phyloP scores from a whole-genome alignment of 2,329 filamentous ascomycete genomes.

The Bipolaris oryzae region DNA sequence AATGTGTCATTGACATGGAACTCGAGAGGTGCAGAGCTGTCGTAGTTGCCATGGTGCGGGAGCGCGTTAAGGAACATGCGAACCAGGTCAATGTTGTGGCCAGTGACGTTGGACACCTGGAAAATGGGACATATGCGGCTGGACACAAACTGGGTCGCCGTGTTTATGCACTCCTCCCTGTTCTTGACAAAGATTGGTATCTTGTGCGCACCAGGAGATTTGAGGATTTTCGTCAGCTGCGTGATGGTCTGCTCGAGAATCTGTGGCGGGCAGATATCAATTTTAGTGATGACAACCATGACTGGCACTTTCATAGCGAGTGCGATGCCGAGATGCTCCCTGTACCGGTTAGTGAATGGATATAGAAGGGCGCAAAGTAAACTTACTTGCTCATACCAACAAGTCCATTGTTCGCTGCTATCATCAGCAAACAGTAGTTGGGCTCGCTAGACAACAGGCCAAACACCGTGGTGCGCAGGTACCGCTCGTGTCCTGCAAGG shows the following conservation, averaged over 20 bases:
- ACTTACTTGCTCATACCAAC: slow-evolving; percentile 87
- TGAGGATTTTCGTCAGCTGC: slow-evolving; percentile 90
- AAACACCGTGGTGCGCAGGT: slow-evolving; percentile 94
- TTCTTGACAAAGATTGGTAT: slow-evolving; percentile 95
- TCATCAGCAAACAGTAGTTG: slow-evolving; percentile 97
- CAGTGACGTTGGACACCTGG: slow-evolving; percentile 97
- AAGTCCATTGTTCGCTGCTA: slow-evolving; percentile 95
- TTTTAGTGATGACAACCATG: slow-evolving; percentile 97
- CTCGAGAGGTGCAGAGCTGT: slow-evolving; percentile 82
- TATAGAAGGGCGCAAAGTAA: background rate
- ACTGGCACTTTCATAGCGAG: slow-evolving; percentile 94
- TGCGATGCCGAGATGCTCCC: slow-evolving; percentile 92
- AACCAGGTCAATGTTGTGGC: slow-evolving; percentile 86
- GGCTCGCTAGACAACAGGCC: slow-evolving; percentile 92
- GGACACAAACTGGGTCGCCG: slow-evolving; percentile 92
- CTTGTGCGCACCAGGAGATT: slow-evolving; percentile 90
- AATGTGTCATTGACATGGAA: slow-evolving; percentile 98
- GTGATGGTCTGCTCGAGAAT: slow-evolving; percentile 92
- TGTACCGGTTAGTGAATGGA: slow-evolving; percentile 17
- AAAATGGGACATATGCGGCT: slow-evolving; percentile 96
- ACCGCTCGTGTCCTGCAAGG: slow-evolving; percentile 92
- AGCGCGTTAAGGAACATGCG: slow-evolving; percentile 94
- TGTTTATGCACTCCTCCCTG: slow-evolving; percentile 90
- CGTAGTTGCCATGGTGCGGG: slow-evolving; percentile 91
- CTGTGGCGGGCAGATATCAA: slow-evolving; percentile 95